Evolutionary conservation across 163 green algal species (phyloP), one percentile per base, ranked within the genome.

Genomic region (Scenedesmus sp.): DNA sequence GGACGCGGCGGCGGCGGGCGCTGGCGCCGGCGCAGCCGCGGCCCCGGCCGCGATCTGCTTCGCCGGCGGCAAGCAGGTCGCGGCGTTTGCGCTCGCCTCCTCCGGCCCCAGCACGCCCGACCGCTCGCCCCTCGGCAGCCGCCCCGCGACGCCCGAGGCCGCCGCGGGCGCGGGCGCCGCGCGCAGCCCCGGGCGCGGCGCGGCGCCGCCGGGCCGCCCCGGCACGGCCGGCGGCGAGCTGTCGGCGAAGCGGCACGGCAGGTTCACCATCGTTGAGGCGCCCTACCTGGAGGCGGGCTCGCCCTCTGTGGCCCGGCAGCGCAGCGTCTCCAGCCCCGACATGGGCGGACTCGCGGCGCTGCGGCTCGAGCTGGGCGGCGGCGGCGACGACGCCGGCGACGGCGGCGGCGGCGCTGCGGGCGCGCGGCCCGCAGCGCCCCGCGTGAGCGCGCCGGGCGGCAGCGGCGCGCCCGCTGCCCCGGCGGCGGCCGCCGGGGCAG

Each of bases 221-320:
- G 10, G 51, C 53, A 66, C 22, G 13, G 36, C 24, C 22, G 24
- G 7, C 39, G 39, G 7, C 10, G 39, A 6, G 39, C 39, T 10
- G 39, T 47, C 39, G 39, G 57, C 57, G 2, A 78, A 78, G 34
- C 63, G 51, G 20, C 58, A 70, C 15, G 71, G 71, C 3, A 26
- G 71, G 36, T 79, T 79, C 44, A 70, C 31, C 17, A 24, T 71
- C 7, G n/a, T 60, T 6, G 71, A 79, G 45, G 71, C n/a, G 6
- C 69, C 53, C 0, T 77, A 77, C 54, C 7, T 33, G 3, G n/a
- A n/a, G n/a, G n/a, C n/a, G 3, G 14, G 29, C 13, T 53, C 20
- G 36, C n/a, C 42, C 36, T 70, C 22, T n/a, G n/a, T n/a, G n/a
- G 15, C 42, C 11, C 47, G 65, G 7, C 47, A 36, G 14, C 65